Base-by-base conservation (phyloP, 805 yeast species). In the Candida tallmaniae region DNA sequence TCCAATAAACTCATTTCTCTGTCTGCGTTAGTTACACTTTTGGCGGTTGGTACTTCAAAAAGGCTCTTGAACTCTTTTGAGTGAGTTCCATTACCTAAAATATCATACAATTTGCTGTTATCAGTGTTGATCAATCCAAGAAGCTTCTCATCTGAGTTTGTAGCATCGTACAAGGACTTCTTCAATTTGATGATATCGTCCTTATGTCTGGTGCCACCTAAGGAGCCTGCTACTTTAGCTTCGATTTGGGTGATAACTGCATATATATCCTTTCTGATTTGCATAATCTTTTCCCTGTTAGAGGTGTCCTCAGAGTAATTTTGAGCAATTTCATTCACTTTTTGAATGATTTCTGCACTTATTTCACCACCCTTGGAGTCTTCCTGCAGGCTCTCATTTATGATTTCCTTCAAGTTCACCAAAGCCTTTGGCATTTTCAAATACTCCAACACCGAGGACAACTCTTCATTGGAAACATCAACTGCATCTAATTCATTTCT, bases 401-500 rank as follows among this genome's bases (percentile, higher is more conserved):
- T 45, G n/a, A 63, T 52, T 36, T 61, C 61, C 41, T 74, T 76
- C 27, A 85, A 52, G 15, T 73, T 78, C 11, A 62, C 70, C 23
- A 85, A 56, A 2, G 84, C 73, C 28, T 68, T 68, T 2, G 96
- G 96, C 36, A 90, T 64, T 37, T 81, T 80, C 44, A 87, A 71
- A 46, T 74, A 87, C 48, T 88, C 97, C 38, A 88, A 68, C 7
- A 85, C 85, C 1, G 96, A 84, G 2, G 70, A 58, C 31, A 83
- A 69, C 51, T 89, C 93, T 54, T 85, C 83, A 48, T 86, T 77
- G 0, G 95, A 82, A 7, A 88, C 73, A 37, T 84, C 89, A 15
- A 78, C 73, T 40, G 71, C 71, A 40, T 89, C 97, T 29, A 79
- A 69, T 50, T 86, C 88, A 27, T 65, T 70, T 48, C 97, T 73